phyloP scores from a whole-genome alignment of 1,139 yeast genomes.

The Wickerhamomyces sp. region DNA sequence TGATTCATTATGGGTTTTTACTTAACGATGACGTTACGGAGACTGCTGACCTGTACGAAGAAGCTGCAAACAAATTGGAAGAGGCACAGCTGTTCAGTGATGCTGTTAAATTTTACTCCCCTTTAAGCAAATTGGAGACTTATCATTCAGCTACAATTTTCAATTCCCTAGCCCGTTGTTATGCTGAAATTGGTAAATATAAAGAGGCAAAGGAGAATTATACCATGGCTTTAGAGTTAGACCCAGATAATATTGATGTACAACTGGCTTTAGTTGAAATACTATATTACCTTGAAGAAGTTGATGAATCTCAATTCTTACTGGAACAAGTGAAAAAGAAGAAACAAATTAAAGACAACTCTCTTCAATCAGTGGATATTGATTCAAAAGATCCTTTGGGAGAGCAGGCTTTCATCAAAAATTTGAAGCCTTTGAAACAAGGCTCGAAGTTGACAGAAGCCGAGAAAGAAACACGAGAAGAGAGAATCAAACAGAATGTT shows the following conservation, averaged over 20 bases:
- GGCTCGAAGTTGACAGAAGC: slow-evolving; percentile 44
- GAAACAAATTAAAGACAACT: slow-evolving; percentile 28
- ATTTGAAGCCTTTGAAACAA: slow-evolving; percentile 27
- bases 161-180: slow-evolving; percentile 71
- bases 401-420: slow-evolving; percentile 33
- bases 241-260: slow-evolving; percentile 65
- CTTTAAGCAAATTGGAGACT: slow-evolving; percentile 48
- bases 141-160: slow-evolving; percentile 49
- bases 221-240: slow-evolving; percentile 48
- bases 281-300: slow-evolving; percentile 65
- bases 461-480: slow-evolving; percentile 55
- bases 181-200: slow-evolving; percentile 66
- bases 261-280: slow-evolving; percentile 81
- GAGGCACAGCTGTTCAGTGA: slow-evolving; percentile 64
- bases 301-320: slow-evolving; percentile 53
- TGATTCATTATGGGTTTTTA: slow-evolving; percentile 59
- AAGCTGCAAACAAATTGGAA: slow-evolving; percentile 72
- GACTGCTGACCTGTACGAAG: slow-evolving; percentile 68
- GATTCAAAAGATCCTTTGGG: slow-evolving; percentile 7
- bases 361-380: slow-evolving; percentile 10
- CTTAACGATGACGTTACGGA: slow-evolving; percentile 53
- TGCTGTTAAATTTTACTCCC: slow-evolving; percentile 62
- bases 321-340: slow-evolving; percentile 48
- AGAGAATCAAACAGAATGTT: slow-evolving; percentile 56
- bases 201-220: slow-evolving; percentile 67